Base-by-base conservation (phyloP, 108 stramenopile species). In the Nitzschia sp. region DNA sequence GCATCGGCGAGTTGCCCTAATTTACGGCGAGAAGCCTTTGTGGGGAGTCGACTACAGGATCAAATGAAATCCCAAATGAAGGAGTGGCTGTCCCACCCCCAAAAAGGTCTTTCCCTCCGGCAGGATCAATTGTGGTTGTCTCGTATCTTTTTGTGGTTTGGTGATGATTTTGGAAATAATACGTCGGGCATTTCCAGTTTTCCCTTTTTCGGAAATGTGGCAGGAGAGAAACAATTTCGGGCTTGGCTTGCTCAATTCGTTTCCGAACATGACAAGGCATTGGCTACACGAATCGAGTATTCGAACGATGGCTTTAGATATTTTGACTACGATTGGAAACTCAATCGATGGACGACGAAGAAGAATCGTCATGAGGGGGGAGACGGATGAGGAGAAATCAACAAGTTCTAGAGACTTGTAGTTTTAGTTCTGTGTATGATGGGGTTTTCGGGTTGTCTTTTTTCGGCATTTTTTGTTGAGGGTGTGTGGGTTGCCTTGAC, bases 1-100 rank as follows among this genome's bases (percentile, higher is more conserved):
- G 79, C 79, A 1, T 77, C 76, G 28, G 75, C 76, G 28, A 62
- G 58, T 44, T 80, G 79, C 66, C 79, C 79, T 5, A 66, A 72
- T 47, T 38, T 80, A 17, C 71, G 76, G 25, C 54, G 32, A 8
- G 69, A 66, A 27, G 79, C 76, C 2, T 80, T 68, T 61, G 72
- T 66, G 23, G 61, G 21, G 3, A 38, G 35, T 4, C 3, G 22
- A 22, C 30, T 62, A 3, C 17, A 8, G 23, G 61, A 62, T 21
- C 61, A 62, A 45, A 62, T 62, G 61, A 62, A 45, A 22, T 32
- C 33, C 23, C 61, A 62, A 45, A 19, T 62, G 36, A 3, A n/a
- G 23, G 27, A 33, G n/a, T 62, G 61, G 61, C 33, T 62, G 61
- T 2, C 33, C 17, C 33, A 62, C n/a, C 34, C 33, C n/a, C 35